These are phyloP conservation scores for Penicillium silybi DNA, from an alignment of 495 filamentous ascomycete species.

Conservation along the genomic window DNA sequence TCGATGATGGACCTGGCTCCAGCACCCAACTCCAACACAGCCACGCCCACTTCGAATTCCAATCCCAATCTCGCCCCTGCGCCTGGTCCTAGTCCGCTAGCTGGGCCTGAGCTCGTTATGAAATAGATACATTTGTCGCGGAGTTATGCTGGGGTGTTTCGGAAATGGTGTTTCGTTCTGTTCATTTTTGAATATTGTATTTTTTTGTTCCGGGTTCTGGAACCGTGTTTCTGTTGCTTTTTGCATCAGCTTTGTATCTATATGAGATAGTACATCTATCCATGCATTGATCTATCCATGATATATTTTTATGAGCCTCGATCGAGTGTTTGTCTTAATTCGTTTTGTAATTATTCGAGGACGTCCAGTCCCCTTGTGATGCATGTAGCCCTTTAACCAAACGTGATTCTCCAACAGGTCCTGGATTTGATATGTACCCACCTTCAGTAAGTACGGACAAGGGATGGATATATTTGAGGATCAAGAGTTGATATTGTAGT, in stretches of 20 bases:
- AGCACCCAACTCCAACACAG: slow-evolving; percentile 13
- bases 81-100: slow-evolving; percentile 23
- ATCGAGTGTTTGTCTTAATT: neutral
- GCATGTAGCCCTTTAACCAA: too few species aligned
- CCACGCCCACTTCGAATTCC: slow-evolving; percentile 14
- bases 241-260: neutral
- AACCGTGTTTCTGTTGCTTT: neutral
- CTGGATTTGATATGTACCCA: too few species aligned
- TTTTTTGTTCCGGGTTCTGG: neutral
- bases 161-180: neutral
- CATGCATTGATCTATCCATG: neutral
- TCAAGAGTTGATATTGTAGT: slow-evolving; percentile 6
- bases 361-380: too few species aligned
- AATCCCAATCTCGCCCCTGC: slow-evolving; percentile 22
- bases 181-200: neutral
- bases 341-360: neutral
- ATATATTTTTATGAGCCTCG: neutral
- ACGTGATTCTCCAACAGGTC: too few species aligned
- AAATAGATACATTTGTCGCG: slow-evolving; percentile 15
- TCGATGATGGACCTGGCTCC: slow-evolving; percentile 30
- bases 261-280: neutral
- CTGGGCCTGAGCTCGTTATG: slow-evolving; percentile 29
- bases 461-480: neutral
- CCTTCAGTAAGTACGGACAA: neutral
- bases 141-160: neutral